Base-by-base conservation (phyloP, 257 asterid species). In the Fraxinus cuspidata region DNA sequence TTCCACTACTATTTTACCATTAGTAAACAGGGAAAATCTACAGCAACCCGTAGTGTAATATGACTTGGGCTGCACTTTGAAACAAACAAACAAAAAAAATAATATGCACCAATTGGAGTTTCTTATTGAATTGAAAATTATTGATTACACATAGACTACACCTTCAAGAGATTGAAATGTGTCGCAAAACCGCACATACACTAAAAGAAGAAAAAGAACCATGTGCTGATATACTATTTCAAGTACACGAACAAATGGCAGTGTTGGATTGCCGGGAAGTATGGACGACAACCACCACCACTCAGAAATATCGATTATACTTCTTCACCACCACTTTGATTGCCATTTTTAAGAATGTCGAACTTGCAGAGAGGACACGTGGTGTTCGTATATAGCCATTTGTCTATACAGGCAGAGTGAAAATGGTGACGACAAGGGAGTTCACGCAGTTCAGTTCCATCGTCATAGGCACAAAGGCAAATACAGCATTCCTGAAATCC, bases 371-470 rank as follows among this genome's bases (percentile, higher is more conserved):
- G 94, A 68, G 99, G 98, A 32, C 99, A 95, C 42, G 96, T 95
- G 65, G 99, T 97, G 8, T 93, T 93, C 73, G 93, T 91, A 84
- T 86, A 96, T 78, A 95, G 64, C 99, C 99, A 95, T 86, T 93
- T 95, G 85, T 95, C 99, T 70, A 95, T 87, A 91, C 99, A 95
- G 72, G 87, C 83, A 2, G 91, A 70, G 81, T 95, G 99, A 56
- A 95, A 95, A 83, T 95, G 97, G 87, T 95, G 99, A 13, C 88
- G 97, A 73, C 99, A 95, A 27, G 98, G 98, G 80, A 95, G 97
- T 80, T 95, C 96, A n/a, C 97, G 98, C 68, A 95, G 86, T 80
- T 95, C 99, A 32, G 86, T 79, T 73, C 99, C 99, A 81, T 95
- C 98, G 2, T 95, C 97, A 9, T 95, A 95, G 18, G 91, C 65